Evolutionary conservation across 2,329 filamentous ascomycete species (phyloP).

Genomic region (Fusarium sp.): DNA sequence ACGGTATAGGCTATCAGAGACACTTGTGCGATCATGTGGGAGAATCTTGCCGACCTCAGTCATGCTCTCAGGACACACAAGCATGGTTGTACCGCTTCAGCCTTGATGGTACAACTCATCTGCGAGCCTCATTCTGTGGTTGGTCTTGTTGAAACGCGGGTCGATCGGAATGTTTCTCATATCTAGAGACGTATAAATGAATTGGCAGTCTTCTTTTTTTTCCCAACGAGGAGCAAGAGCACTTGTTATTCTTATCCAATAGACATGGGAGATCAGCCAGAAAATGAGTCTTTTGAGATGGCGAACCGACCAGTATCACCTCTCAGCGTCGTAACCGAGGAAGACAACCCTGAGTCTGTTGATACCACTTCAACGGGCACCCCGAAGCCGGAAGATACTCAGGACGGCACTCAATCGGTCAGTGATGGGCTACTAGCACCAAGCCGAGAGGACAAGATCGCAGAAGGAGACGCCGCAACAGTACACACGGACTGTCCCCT

Average conservation of each 20-base stretch:
- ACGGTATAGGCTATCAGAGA: background rate
- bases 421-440: background rate
- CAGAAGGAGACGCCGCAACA: background rate
- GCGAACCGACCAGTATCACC: background rate
- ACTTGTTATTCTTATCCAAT: background rate
- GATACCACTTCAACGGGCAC: background rate
- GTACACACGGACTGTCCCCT: background rate
- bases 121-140: background rate
- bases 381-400: background rate
- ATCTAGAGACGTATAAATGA: background rate
- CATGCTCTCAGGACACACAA: slow-evolving; percentile 16
- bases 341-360: background rate
- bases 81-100: background rate
- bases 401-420: background rate
- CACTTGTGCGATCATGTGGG: slow-evolving; percentile 14
- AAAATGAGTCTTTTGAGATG: background rate
- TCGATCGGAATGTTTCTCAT: background rate
- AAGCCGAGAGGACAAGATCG: background rate
- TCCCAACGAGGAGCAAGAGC: background rate
- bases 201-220: background rate
- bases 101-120: background rate
- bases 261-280: background rate
- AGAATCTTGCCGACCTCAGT: background rate
- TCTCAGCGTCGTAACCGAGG: background rate
- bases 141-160: background rate